A percentile compares a stretch with the other conserved stretches of the same genome.
These are phyloP conservation scores for Neonectria ditissima DNA, from an alignment of 2,329 filamentous ascomycete genomes.

Conservation along the genomic window DNA sequence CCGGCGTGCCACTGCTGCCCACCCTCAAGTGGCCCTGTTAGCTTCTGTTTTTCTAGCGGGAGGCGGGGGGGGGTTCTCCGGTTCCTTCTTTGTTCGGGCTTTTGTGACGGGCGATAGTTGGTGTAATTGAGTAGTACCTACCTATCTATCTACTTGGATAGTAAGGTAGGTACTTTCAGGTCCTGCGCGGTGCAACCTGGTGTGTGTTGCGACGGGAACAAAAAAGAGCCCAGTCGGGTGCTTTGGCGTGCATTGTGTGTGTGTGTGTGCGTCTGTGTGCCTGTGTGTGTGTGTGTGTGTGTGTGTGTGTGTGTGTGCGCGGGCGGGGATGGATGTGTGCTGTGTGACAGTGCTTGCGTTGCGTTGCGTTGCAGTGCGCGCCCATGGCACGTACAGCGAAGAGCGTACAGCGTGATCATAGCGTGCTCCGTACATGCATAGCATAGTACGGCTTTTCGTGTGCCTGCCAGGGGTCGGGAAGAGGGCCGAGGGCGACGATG, in stretches of 20 bases:
- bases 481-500: constrained; percentile 10
- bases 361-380: not conserved
- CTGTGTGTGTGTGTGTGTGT: not conserved
- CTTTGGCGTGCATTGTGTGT: not conserved
- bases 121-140: not conserved
- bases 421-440: too few relatives aligned
- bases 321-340: not conserved
- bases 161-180: not conserved
- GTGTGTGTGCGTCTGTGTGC: too few relatives aligned
- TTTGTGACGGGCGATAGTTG: not conserved
- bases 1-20: constrained; percentile 17
- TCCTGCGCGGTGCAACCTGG: not conserved
- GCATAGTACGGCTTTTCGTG: not conserved
- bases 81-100: not conserved
- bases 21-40: constrained; percentile 12
- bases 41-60: constrained; percentile 5
- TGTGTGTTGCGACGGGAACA: not conserved
- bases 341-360: not conserved
- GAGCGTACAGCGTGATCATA: too few relatives aligned
- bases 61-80: not conserved
- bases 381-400: not conserved
- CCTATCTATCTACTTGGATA: too few relatives aligned
- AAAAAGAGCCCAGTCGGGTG: not conserved
- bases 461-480: constrained; percentile 2
- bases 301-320: not conserved